Evolutionary conservation across 805 yeast species (phyloP).

Genomic region (Kazachstania viticola): DNA sequence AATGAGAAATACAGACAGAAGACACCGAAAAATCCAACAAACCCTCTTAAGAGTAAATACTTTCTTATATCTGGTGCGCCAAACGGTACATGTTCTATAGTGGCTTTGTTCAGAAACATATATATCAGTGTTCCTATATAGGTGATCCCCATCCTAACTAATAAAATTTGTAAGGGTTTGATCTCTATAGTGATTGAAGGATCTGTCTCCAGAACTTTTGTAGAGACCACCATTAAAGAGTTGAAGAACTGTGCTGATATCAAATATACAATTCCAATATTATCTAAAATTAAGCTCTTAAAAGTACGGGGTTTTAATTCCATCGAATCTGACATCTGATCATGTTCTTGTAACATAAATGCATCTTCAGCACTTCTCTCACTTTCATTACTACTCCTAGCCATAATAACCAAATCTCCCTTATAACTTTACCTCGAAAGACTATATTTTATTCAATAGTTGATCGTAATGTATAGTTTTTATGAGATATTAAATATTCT

Average conservation of each 20-base stretch:
- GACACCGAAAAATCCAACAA: constrained; percentile 70
- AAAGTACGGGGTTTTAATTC: no score
- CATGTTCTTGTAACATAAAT: no score
- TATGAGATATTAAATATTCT: no score
- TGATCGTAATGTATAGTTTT: no score
- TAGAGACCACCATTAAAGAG: constrained; percentile 62
- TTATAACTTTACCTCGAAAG: no score
- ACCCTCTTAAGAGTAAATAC: constrained; percentile 50
- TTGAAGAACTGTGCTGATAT: constrained; percentile 61
- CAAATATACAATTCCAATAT: constrained; percentile 47
- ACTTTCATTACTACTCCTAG: no score
- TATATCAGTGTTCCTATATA: constrained; percentile 44
- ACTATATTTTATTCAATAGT: no score
- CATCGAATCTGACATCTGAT: no score
- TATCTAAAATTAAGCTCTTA: no score
- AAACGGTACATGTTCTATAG: constrained; percentile 48
- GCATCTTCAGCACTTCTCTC: no score
- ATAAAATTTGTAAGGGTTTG: constrained; percentile 68
- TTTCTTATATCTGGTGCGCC: constrained; percentile 54
- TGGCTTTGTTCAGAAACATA: constrained; percentile 34
- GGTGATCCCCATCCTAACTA: constrained; percentile 70
- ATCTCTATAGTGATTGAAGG: constrained; percentile 35
- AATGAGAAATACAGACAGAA: constrained; percentile 68
- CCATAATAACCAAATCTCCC: no score
- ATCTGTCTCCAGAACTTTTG: constrained; percentile 61